phyloP scores from a whole-genome alignment of 495 filamentous ascomycete genomes.

The Podospora fimiseda region DNA sequence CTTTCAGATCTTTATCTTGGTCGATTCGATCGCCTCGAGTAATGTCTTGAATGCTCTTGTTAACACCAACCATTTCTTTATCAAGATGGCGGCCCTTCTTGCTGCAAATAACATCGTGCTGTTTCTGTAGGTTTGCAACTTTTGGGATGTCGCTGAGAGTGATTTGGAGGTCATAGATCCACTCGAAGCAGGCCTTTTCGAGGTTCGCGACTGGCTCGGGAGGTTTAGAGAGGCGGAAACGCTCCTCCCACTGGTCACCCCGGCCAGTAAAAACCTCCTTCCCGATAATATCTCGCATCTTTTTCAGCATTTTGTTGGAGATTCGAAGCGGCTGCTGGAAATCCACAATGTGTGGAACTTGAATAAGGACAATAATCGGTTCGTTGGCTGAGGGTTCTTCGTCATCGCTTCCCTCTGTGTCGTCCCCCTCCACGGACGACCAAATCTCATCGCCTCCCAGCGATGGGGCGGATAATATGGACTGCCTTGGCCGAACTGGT shows the following conservation, averaged over 20 bases:
- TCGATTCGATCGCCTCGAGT: background rate
- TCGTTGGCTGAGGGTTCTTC: background rate
- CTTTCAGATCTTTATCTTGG: background rate
- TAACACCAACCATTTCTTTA: background rate
- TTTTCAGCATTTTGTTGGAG: background rate
- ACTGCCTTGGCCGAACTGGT: no score
- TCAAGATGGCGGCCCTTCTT: background rate
- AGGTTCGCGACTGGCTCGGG: background rate
- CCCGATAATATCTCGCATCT: constrained; percentile 6
- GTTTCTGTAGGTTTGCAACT: background rate
- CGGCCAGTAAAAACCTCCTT: constrained; percentile 5
- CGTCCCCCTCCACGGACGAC: background rate
- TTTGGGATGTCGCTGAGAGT: constrained; percentile 1
- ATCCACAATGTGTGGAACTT: background rate
- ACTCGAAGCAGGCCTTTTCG: background rate
- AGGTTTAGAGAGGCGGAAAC: background rate
- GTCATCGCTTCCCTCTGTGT: no score
- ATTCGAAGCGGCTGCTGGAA: background rate
- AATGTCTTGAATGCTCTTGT: background rate
- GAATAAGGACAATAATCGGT: background rate
- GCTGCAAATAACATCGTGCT: background rate
- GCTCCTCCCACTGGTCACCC: constrained; percentile 1
- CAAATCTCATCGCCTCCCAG: background rate
- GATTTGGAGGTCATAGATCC: background rate
- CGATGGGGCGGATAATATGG: no score